A percentile compares a stretch with the other conserved stretches of the same genome.
Conservation (phyloP, 208 protist genomes). For the Trypanosoma conorhini region DNA sequence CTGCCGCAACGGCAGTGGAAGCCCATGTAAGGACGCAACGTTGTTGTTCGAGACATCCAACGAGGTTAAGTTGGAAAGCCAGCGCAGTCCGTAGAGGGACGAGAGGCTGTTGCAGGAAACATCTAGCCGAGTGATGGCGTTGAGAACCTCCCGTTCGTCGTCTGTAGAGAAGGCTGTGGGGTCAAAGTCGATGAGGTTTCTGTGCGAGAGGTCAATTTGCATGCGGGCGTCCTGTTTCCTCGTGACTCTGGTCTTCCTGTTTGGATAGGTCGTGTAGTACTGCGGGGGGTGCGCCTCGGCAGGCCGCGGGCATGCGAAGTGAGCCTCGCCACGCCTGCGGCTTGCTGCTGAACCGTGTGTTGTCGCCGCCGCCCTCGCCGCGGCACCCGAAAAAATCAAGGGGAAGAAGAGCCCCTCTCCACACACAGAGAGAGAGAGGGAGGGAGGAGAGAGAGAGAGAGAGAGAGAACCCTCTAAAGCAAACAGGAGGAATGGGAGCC, state of each 20-base stretch:
- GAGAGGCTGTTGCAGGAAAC: slow-evolving; percentile 73
- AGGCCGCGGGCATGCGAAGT: slow-evolving; percentile 15
- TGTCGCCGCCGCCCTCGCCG: background rate
- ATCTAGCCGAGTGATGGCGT: slow-evolving; percentile 57
- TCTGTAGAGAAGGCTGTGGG: slow-evolving; percentile 56
- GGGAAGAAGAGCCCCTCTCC: background rate
- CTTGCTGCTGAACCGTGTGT: background rate
- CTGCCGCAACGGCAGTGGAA: slow-evolving; percentile 22
- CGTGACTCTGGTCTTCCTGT: background rate
- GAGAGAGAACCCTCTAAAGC: background rate
- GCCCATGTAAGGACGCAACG: slow-evolving; percentile 45
- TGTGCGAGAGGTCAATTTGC: slow-evolving; percentile 55
- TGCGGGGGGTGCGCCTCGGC: slow-evolving; percentile 5
- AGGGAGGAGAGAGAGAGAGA: background rate
- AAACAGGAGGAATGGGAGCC: background rate
- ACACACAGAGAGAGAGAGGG: background rate
- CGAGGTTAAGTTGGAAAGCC: slow-evolving; percentile 42
- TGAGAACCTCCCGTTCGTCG: slow-evolving; percentile 46
- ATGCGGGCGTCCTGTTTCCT: slow-evolving; percentile 14
- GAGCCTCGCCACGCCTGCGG: background rate
- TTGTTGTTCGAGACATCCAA: slow-evolving; percentile 82
- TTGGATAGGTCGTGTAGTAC: slow-evolving; percentile 4
- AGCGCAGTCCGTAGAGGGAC: slow-evolving; percentile 45
- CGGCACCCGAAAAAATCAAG: background rate
- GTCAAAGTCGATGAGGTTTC: slow-evolving; percentile 70